Evolutionary conservation across 2,329 filamentous ascomycete species (phyloP).

Genomic region (Ceratocystis lukuohia): DNA sequence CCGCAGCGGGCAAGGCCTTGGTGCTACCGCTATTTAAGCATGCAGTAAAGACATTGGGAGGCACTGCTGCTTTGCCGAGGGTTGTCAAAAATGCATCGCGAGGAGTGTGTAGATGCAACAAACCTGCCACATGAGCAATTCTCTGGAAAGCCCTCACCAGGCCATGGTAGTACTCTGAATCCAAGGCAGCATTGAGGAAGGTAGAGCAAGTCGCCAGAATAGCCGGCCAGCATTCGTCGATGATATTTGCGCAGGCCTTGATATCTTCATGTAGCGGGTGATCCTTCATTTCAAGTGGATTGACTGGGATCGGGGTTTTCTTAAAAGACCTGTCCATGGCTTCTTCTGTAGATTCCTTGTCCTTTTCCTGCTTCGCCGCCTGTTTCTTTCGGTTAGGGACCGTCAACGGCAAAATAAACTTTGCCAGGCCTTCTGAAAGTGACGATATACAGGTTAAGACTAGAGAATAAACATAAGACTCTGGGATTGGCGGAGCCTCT

Average conservation of each 20-base stretch:
- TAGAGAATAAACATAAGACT: conserved; percentile 87
- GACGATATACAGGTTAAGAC: conserved; percentile 79
- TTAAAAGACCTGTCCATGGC: conserved; percentile 50
- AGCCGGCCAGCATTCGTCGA: conserved; percentile 91
- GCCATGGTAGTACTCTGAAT: conserved; percentile 86
- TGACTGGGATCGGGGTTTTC: conserved; percentile 65
- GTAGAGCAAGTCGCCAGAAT: conserved; percentile 90
- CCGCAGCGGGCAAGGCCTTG: conserved; percentile 34
- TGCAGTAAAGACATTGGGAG: conserved; percentile 57
- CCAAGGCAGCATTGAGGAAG: conserved; percentile 80
- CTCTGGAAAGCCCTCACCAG: conserved; percentile 89
- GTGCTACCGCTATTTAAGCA: conserved; percentile 39
- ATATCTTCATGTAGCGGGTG: conserved; percentile 61
- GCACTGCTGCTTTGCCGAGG: conserved; percentile 82
- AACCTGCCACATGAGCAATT: conserved; percentile 83
- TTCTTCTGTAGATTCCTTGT: conserved; percentile 14
- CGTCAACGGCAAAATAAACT: conserved; percentile 82
- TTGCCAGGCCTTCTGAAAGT: conserved; percentile 82
- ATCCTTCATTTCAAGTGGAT: conserved; percentile 63
- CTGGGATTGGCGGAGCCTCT: conserved; percentile 68
- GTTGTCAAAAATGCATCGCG: conserved; percentile 92
- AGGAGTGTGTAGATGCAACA: conserved; percentile 71
- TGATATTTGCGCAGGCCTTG: conserved; percentile 63
- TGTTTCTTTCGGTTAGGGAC: conserved; percentile 50
- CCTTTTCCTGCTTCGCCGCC: conserved; percentile 32